phyloP scores from a whole-genome alignment of 495 filamentous ascomycete species.

The Daldinia loculata region DNA sequence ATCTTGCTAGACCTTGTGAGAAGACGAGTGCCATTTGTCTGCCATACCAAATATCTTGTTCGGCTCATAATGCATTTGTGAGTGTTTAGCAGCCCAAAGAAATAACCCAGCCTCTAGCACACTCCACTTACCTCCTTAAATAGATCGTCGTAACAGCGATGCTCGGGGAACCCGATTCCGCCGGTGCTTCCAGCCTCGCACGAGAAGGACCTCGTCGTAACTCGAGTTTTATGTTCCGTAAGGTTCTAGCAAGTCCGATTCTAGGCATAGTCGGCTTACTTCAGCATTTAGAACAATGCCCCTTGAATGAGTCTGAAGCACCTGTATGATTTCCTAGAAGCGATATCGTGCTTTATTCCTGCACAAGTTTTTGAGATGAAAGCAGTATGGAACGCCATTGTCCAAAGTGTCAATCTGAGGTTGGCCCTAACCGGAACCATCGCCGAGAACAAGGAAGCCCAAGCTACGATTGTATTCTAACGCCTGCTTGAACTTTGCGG shows the following conservation, averaged over 20 bases:
- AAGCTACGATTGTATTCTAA: background rate
- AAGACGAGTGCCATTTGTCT: too few relatives aligned
- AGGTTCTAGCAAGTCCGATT: background rate
- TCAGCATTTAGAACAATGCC: background rate
- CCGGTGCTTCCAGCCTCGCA: too few relatives aligned
- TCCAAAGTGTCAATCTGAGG: background rate
- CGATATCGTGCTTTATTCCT: background rate
- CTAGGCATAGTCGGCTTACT: background rate
- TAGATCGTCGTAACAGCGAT: too few relatives aligned
- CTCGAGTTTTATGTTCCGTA: too few relatives aligned
- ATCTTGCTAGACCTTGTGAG: too few relatives aligned
- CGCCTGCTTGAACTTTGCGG: background rate
- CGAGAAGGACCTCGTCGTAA: too few relatives aligned
- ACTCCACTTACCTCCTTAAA: too few relatives aligned
- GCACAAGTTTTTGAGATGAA: background rate
- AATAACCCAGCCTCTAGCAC: too few relatives aligned
- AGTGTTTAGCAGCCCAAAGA: too few relatives aligned
- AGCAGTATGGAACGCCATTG: background rate
- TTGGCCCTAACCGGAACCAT: slow-evolving; percentile 16
- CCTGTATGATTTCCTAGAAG: background rate
- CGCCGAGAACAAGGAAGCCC: slow-evolving; percentile 20
- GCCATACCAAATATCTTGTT: too few relatives aligned
- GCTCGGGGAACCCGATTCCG: too few relatives aligned
- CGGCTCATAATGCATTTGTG: too few relatives aligned
- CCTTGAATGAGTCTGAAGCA: background rate